Evolutionary conservation across 2,329 filamentous ascomycete genomes (phyloP), one percentile per base, ranked within the genome.

Genomic region (Beauveria medogensis): DNA sequence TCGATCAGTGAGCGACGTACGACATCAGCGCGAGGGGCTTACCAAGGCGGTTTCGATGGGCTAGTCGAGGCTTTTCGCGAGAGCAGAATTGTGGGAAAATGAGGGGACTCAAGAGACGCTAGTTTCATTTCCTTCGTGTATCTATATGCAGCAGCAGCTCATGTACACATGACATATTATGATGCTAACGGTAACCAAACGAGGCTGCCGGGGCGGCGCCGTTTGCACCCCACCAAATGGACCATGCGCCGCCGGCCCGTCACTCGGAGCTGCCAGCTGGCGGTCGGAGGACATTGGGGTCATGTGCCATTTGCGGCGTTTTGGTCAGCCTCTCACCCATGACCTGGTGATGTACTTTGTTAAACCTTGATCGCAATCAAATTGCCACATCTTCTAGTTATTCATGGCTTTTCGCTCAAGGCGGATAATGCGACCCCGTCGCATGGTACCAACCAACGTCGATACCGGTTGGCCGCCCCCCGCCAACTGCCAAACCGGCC

Each of bases 241-340:
- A 8, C 43, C 20, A 48, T 37, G 30, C 44, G 47, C 37, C 40
- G 56, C 47, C 48, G 47, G 47, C 40, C 48, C 56, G 40, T 52
- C 56, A 59, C 26, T 37, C 43, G 37, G 55, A 18, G 48, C 56
- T 59, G 46, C 55, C 55, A 59, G 55, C 55, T 59, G 55, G 46
- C 46, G 34, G 55, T 34, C 30, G 16, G 18, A 30, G 10, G 55
- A 41, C 4, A 10, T 30, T 26, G 14, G 9, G 56, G 56, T 59
- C 56, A 59, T 52, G 48, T 59, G 56, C 56, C 18, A 26, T 12
- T 22, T 24, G 7, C 20, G 26, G 56, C 34, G 9, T 24, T 53
- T 59, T 46, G 48, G 56, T 59, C 56, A 53, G n/a, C 26, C 56
- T 37, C 26, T 26, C 48, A 24, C n/a, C 26, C 26, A n/a, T 9